Percentiles rank a stretch among this genome's conserved stretches.
phyloP scores from a whole-genome alignment of 75 land plant genomes.

The Isoetes taiwanensis region DNA sequence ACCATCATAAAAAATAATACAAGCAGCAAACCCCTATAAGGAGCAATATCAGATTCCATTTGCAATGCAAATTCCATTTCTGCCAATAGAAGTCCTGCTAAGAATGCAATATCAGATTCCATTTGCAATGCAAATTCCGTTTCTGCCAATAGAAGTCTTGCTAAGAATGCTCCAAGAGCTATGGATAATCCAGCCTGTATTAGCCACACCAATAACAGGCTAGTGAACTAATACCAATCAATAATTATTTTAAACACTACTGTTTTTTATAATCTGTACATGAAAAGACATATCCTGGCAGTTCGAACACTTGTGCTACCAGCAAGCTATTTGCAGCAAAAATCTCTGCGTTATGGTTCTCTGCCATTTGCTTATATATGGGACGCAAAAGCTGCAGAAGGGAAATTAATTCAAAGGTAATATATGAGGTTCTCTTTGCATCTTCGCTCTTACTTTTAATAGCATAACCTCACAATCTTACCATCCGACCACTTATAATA shows the following conservation, averaged over 20 bases:
- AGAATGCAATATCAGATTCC: too few species aligned
- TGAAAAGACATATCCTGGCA: neutral
- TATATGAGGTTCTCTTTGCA: too few species aligned
- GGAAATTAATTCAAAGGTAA: too few species aligned
- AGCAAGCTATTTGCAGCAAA: constrained; percentile 2
- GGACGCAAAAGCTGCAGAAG: constrained; percentile 8
- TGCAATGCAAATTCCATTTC: constrained; percentile 5
- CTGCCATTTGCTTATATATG: neutral
- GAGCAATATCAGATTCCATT: constrained; percentile 3
- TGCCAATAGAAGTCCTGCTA: neutral
- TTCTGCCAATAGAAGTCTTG: too few species aligned
- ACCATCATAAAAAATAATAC: neutral
- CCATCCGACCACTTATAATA: neutral
- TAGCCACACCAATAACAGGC: neutral
- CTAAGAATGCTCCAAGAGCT: constrained; percentile 3
- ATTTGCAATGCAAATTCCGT: too few species aligned
- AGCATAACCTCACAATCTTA: too few species aligned
- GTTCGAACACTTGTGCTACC: neutral
- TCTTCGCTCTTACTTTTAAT: too few species aligned
- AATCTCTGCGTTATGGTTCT: constrained; percentile 2
- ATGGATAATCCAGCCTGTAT: neutral
- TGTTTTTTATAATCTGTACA: too few species aligned
- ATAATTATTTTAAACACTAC: too few species aligned
- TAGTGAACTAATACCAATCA: too few species aligned
- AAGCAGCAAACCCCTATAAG: neutral